These are phyloP conservation scores for Hippophae tibetana DNA, from an alignment of 306 rosid genomes.

Conservation along the genomic window DNA sequence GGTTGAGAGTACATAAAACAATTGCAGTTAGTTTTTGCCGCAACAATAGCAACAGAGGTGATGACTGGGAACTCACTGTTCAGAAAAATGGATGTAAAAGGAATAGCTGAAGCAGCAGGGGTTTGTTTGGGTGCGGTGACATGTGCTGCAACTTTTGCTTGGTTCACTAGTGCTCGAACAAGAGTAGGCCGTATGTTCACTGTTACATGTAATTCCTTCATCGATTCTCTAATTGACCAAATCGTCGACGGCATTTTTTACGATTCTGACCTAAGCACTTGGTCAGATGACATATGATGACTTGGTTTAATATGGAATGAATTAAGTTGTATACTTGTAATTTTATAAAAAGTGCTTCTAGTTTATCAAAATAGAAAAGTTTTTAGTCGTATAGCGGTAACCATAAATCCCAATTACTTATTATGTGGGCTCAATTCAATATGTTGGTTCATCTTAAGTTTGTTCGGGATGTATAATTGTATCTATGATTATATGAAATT, in stretches of 20 bases:
- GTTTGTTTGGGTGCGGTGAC: constrained; percentile 67
- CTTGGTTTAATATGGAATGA: too few relatives aligned
- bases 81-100: constrained; percentile 62
- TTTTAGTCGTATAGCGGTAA: too few relatives aligned
- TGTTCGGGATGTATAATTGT: too few relatives aligned
- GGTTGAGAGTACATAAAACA: not conserved
- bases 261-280: constrained; percentile 37
- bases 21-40: constrained; percentile 72
- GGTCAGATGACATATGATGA: constrained; percentile 49
- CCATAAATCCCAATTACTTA: too few relatives aligned
- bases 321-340: too few relatives aligned
- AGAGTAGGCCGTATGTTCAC: constrained; percentile 64
- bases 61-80: constrained; percentile 77
- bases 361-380: too few relatives aligned
- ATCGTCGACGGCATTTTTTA: constrained; percentile 82
- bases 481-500: too few relatives aligned
- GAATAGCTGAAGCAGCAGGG: constrained; percentile 68
- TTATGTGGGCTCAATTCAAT: too few relatives aligned
- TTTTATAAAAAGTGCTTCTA: too few relatives aligned
- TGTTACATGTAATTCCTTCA: constrained; percentile 50
- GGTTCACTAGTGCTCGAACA: constrained; percentile 63
- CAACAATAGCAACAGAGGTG: constrained; percentile 52
- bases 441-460: too few relatives aligned
- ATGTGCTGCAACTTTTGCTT: constrained; percentile 61
- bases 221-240: constrained; percentile 72